A percentile compares a stretch with the other conserved stretches of the same genome.
These are phyloP conservation scores for Pichia californica DNA, from an alignment of 805 yeast species.

Conservation along the genomic window DNA sequence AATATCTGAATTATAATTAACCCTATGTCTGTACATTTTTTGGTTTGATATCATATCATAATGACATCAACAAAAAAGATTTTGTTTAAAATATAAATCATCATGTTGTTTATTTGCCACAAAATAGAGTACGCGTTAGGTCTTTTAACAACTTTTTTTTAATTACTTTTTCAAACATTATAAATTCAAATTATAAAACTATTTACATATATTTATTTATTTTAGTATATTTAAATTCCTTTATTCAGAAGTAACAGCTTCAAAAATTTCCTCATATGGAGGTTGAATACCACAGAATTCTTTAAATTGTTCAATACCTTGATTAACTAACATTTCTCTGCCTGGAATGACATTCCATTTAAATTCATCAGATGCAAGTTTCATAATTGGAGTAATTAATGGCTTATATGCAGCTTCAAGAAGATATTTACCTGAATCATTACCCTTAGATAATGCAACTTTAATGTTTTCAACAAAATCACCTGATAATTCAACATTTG, in stretches of 20 bases:
- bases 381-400: constrained; percentile 78
- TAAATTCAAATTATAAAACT: not conserved
- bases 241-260: constrained; percentile 42
- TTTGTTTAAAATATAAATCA: too few species aligned
- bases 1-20: too few species aligned
- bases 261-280: constrained; percentile 54
- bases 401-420: constrained; percentile 97
- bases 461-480: constrained; percentile 43
- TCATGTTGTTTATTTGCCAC: too few species aligned
- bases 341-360: constrained; percentile 89
- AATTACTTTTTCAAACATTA: too few species aligned
- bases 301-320: constrained; percentile 83
- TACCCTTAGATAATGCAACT: constrained; percentile 38
- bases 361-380: constrained; percentile 52
- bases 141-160: too few species aligned
- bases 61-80: too few species aligned
- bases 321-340: constrained; percentile 84
- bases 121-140: too few species aligned
- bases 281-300: constrained; percentile 66
- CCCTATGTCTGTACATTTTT: too few species aligned
- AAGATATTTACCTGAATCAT: constrained; percentile 42
- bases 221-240: not conserved
- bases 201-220: not conserved
- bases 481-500: constrained; percentile 61
- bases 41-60: too few species aligned